These are phyloP conservation scores for Huntiella bhutanensis DNA, from an alignment of 2,329 filamentous ascomycete genomes.

Conservation along the genomic window DNA sequence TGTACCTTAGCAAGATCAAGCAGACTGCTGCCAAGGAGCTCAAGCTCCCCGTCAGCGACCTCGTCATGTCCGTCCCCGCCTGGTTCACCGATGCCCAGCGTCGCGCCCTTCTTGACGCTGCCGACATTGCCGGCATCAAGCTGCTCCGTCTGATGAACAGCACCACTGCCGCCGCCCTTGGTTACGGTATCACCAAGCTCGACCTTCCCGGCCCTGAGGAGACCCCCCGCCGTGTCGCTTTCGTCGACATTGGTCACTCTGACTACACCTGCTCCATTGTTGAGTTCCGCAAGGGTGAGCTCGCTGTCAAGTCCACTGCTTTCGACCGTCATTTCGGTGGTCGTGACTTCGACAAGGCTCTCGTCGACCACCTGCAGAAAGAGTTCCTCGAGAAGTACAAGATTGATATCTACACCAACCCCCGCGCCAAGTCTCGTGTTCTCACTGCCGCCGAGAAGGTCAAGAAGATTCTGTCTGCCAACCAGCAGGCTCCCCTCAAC, in stretches of 20 bases:
- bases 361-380: slow-evolving; percentile 84
- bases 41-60: slow-evolving; percentile 75
- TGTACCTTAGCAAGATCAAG: slow-evolving; percentile 92
- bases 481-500: slow-evolving; percentile 79
- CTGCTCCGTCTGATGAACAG: slow-evolving; percentile 91
- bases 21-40: slow-evolving; percentile 72
- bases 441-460: slow-evolving; percentile 83
- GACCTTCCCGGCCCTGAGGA: slow-evolving; percentile 79
- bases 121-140: slow-evolving; percentile 86
- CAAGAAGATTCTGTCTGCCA: slow-evolving; percentile 96
- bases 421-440: slow-evolving; percentile 76
- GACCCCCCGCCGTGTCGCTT: slow-evolving; percentile 75
- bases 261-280: slow-evolving; percentile 90
- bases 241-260: slow-evolving; percentile 90
- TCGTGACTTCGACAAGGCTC: slow-evolving; percentile 85
- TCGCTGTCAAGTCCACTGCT: slow-evolving; percentile 78
- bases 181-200: slow-evolving; percentile 94
- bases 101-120: slow-evolving; percentile 70
- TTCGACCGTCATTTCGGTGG: slow-evolving; percentile 95
- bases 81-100: slow-evolving; percentile 97
- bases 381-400: slow-evolving; percentile 98
- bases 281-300: slow-evolving; percentile 92
- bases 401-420: slow-evolving; percentile 81
- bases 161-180: slow-evolving; percentile 85
- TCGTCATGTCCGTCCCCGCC: slow-evolving; percentile 83